Evolutionary conservation across 768 basidiomycete genomes (phyloP), one percentile per base, ranked within the genome.

Genomic region (Suillus placidus): DNA sequence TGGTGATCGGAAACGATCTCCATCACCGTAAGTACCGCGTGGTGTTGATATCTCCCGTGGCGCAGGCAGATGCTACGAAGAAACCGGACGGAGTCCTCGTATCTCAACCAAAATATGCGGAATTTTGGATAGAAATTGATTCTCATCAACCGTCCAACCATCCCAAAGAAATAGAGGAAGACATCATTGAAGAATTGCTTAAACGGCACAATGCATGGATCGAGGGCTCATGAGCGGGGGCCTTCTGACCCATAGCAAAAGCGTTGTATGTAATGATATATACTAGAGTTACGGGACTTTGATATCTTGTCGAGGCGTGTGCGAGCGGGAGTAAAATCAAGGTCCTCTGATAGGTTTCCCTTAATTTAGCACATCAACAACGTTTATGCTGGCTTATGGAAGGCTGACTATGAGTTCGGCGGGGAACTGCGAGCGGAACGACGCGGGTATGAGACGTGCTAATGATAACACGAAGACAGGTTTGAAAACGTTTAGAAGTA

Each of bases 1-100:
- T 97, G 35, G 97, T 99, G 62, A 94, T 99, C 67, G 97, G 94
- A 23, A 99, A 99, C 77, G 91, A 95, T 67, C 87, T 99, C n/a
- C 87, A 95, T 72, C 85, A 86, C 43, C 87, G 97, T 61, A 99
- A 99, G 76, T 85, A 85, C 68, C 92, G 95, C 74, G 97, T 99
- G 63, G 93, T 97, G 6, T 92, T 99, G 72, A 91, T 99, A 37
- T 92, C 92, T 23, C 87, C 67, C 66, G 74, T 63, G 68, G 70
- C 61, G 66, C 67, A 67, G 6, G n/a, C 63, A 32, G 40, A 63
- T 35, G 18, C 43, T n/a, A 63, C 70, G 38, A 34, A 64, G 45
- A 60, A 67, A 18, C 52, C 68, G n/a, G 66, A 74, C 45, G 72
- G 71, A 60, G 56, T 67, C n/a, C 49, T 65, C 58, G 65, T 69